These are phyloP conservation scores for Leptographium galeiforme DNA, from an alignment of 2,329 filamentous ascomycete species.

Conservation along the genomic window DNA sequence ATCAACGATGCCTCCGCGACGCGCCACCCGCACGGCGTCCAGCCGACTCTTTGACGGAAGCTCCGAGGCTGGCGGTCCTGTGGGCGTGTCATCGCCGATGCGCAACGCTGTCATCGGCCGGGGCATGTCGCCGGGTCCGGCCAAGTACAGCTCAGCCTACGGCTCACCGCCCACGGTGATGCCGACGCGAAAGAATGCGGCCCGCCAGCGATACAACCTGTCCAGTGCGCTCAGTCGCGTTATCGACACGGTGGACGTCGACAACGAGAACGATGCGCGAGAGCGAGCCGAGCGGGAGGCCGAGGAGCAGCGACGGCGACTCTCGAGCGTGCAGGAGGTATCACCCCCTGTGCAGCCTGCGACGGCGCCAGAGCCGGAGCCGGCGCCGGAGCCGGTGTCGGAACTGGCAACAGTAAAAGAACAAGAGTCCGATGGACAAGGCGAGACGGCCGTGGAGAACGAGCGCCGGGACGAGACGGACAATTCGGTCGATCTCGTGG, in stretches of 20 bases:
- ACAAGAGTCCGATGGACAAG: not conserved
- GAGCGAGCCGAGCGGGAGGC: slow-evolving; percentile 9
- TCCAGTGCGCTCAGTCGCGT: slow-evolving; percentile 11
- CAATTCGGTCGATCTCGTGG: not conserved
- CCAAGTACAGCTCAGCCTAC: slow-evolving; percentile 14
- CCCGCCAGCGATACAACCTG: slow-evolving; percentile 12
- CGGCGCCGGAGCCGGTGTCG: not conserved
- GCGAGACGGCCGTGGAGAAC: no score
- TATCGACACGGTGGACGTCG: slow-evolving; percentile 11
- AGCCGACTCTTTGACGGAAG: slow-evolving; percentile 11
- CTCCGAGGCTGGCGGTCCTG: slow-evolving; percentile 10
- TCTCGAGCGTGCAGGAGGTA: not conserved
- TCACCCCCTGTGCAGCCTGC: not conserved
- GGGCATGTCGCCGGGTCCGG: slow-evolving; percentile 13
- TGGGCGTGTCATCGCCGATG: not conserved
- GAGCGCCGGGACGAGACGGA: no score
- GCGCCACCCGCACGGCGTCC: slow-evolving; percentile 8
- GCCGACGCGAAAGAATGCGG: slow-evolving; percentile 10
- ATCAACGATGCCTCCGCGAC: slow-evolving; percentile 10
- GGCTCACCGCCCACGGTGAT: slow-evolving; percentile 11
- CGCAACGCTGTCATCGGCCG: slow-evolving; percentile 5
- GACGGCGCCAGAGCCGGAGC: not conserved
- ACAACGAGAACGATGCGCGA: slow-evolving; percentile 11
- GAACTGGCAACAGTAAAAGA: not conserved
- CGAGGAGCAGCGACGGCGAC: slow-evolving; percentile 5